Base-by-base conservation (phyloP, 495 filamentous ascomycete species). In the Bryoglossum gracile region DNA sequence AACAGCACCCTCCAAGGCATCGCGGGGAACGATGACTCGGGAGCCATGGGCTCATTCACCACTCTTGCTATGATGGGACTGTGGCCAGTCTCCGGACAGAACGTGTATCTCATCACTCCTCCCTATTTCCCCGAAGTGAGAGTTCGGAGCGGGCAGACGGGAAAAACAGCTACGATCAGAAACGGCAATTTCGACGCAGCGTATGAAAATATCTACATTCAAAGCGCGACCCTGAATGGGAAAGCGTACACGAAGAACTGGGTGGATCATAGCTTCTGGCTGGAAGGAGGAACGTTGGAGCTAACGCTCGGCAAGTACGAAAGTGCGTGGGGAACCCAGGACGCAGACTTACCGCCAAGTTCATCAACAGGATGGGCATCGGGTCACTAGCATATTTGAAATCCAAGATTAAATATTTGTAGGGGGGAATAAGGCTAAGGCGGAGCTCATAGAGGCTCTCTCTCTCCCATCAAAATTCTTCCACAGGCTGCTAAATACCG, bases 221-320 rank as follows among this genome's bases (percentile, higher is more conserved):
- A 87, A 65, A 81, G 68, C 51, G 84, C 80, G 3, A 87, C 70
- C 17, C 67, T 90, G 23, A 68, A 88, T 60, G 83, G 84, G 1
- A 45, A 68, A 53, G 56, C 68, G 3, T 90, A 83, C 35, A 79
- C 66, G 1, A 81, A 71, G 68, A 87, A 71, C 52, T 90, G 84
- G 84, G 68, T 90, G 28, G 73, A 72, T 6, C 84, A 90, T 59
- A 76, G 75, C 34, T 88, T 90, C 56, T 88, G 86, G 60, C 72
- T 78, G 0, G 69, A 84, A 24, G 86, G 85, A 4, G 76, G 75
- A 59, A 77, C 78, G 57, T 70, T 89, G 40, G 82, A 86, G 41
- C 63, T 90, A 52, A 75, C 68, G 25, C 62, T 90, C 8, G 86
- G 84, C 0, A 64, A 57, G 11, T 77, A 72, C 41, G 86, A 89